These are phyloP conservation scores for Cardamine chenopodiifolia DNA, from an alignment of 345 rosid genomes.

Conservation along the genomic window DNA sequence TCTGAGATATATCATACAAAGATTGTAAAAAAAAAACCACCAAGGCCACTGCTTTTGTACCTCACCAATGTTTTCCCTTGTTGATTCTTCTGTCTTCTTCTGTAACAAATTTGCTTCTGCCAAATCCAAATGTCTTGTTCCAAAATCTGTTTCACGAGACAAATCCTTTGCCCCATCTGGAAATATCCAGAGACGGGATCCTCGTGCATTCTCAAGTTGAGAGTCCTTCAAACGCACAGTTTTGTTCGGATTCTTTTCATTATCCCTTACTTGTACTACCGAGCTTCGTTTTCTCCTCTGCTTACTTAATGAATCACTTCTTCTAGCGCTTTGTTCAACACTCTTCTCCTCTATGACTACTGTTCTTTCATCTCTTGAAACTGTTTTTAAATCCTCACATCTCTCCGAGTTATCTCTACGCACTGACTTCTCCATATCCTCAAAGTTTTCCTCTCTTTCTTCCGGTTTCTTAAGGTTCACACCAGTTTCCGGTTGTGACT, in stretches of 20 bases:
- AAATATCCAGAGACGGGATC: slow-evolving; percentile 70
- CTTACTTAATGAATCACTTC: slow-evolving; percentile 42
- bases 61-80: slow-evolving; percentile 45
- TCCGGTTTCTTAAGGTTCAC: slow-evolving; percentile 49
- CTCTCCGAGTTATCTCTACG: background rate
- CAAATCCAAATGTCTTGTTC: slow-evolving; percentile 46
- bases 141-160: slow-evolving; percentile 51
- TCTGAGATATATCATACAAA: slow-evolving; percentile 12
- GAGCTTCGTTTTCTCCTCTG: slow-evolving; percentile 34
- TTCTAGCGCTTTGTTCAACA: slow-evolving; percentile 34
- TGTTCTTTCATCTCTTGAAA: slow-evolving; percentile 44
- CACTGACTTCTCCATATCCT: slow-evolving; percentile 13
- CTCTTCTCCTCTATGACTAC: slow-evolving; percentile 40
- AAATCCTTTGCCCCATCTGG: slow-evolving; percentile 53
- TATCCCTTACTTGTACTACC: slow-evolving; percentile 29
- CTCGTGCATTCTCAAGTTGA: slow-evolving; percentile 35
- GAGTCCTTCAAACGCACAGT: slow-evolving; percentile 29
- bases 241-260: slow-evolving; percentile 33
- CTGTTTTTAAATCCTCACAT: slow-evolving; percentile 43
- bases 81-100: slow-evolving; percentile 29
- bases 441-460: slow-evolving; percentile 22
- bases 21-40: background rate
- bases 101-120: slow-evolving; percentile 27
- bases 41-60: slow-evolving; percentile 42
- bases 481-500: slow-evolving; percentile 3